These are phyloP conservation scores for Coniochaeta sp. DNA, from an alignment of 2,329 filamentous ascomycete genomes.

Conservation along the genomic window DNA sequence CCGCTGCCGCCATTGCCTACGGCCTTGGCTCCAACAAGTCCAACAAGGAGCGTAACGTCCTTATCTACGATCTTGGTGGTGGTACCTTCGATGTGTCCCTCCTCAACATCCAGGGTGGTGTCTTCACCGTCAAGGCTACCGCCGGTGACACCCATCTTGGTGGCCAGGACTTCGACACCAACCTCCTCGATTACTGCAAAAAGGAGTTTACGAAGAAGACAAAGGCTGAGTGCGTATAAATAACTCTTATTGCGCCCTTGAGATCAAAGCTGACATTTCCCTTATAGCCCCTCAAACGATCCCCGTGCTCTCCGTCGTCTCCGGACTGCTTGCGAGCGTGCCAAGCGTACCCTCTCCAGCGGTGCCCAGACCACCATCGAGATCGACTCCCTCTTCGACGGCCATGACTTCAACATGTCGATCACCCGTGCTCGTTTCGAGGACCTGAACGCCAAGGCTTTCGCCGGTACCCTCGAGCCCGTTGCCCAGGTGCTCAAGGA, in stretches of 20 bases:
- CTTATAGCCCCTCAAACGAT: conserved; percentile 60
- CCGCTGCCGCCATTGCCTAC: conserved; percentile 95
- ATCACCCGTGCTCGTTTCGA: conserved; percentile 99
- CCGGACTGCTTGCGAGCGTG: conserved; percentile 96
- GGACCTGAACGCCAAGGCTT: conserved; percentile 94
- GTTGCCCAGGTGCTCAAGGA: conserved; percentile 97
- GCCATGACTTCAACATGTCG: conserved; percentile 93
- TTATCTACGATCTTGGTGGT: conserved; percentile 99
- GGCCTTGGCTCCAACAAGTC: conserved; percentile 93
- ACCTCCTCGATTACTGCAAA: conserved; percentile 93
- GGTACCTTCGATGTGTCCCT: conserved; percentile 99
- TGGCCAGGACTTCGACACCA: conserved; percentile 94
- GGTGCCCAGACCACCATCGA: conserved; percentile 96
- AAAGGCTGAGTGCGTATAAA: conserved; percentile 30
- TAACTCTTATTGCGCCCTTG: too few relatives aligned
- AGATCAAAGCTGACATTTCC: neutral
- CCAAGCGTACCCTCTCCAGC: conserved; percentile 97
- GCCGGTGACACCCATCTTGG: conserved; percentile 96
- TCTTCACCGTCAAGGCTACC: conserved; percentile 98
- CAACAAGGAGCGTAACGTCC: conserved; percentile 95
- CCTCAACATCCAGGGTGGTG: conserved; percentile 96
- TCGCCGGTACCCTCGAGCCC: conserved; percentile 87
- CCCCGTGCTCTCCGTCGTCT: conserved; percentile 91
- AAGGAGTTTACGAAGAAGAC: conserved; percentile 84
- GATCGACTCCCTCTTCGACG: conserved; percentile 97